Percentiles rank a stretch among this genome's conserved stretches.
These are phyloP conservation scores for Penicillium thymicola DNA, from an alignment of 2,329 filamentous ascomycete species.

Conservation along the genomic window DNA sequence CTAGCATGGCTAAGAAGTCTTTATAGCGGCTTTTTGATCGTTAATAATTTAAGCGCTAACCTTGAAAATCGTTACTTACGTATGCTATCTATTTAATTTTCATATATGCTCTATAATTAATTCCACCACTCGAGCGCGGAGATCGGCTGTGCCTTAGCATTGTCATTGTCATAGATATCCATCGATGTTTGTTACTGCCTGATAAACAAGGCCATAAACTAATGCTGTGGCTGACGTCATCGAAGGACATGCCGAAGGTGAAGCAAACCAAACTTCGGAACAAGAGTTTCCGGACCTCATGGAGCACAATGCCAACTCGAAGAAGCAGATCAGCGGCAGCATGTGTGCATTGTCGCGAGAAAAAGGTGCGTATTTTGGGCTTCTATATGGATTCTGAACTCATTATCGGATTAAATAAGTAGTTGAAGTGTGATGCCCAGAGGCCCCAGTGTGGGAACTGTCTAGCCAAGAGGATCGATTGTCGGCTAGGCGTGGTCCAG, in stretches of 20 bases:
- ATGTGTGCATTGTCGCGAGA: slow-evolving; percentile 39
- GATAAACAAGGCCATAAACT: neutral
- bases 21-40: neutral
- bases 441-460: slow-evolving; percentile 48
- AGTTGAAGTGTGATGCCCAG: slow-evolving; percentile 52
- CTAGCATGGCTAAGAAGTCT: neutral
- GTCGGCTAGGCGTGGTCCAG: slow-evolving; percentile 41
- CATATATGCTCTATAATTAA: neutral
- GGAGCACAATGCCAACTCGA: slow-evolving; percentile 18
- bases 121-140: neutral
- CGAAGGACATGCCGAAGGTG: neutral
- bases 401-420: neutral
- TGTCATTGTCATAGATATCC: neutral
- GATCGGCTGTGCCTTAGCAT: neutral
- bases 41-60: neutral
- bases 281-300: slow-evolving; percentile 3
- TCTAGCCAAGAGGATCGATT: slow-evolving; percentile 45
- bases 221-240: neutral
- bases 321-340: slow-evolving; percentile 28
- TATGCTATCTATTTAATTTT: neutral
- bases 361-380: slow-evolving; percentile 25
- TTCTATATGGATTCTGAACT: neutral
- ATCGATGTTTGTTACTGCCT: neutral
- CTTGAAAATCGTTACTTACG: too few species aligned
- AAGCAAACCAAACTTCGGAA: slow-evolving; percentile 3